phyloP scores from a whole-genome alignment of 495 filamentous ascomycete genomes.

The Hyphodiscus hymeniophilus region DNA sequence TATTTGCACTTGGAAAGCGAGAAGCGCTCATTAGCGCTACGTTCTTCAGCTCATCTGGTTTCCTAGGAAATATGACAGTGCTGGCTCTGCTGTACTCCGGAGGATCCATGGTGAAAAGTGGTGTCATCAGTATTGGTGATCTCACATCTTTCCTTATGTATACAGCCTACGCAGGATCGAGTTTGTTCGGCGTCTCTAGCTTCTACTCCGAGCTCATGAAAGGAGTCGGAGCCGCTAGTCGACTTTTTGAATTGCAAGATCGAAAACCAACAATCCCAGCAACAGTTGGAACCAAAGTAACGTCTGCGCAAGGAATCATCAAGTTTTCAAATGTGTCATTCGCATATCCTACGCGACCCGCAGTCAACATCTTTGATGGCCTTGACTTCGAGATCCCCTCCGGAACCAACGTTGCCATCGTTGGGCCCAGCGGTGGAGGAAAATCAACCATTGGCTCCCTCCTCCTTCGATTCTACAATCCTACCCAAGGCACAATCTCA shows the following conservation, averaged over 20 bases:
- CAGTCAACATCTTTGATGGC: conserved; percentile 82
- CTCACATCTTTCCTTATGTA: conserved; percentile 99
- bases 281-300: conserved; percentile 69
- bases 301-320: conserved; percentile 78
- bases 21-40: conserved; percentile 85
- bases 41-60: conserved; percentile 83
- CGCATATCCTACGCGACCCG: conserved; percentile 84
- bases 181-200: conserved; percentile 84
- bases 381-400: conserved; percentile 86
- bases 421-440: conserved; percentile 88
- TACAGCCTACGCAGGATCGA: conserved; percentile 83
- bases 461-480: conserved; percentile 83
- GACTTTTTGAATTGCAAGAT: conserved; percentile 93
- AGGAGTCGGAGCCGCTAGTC: conserved; percentile 89
- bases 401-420: conserved; percentile 90
- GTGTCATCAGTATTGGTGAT: conserved; percentile 82
- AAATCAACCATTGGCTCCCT: conserved; percentile 91
- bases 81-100: conserved; percentile 86
- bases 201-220: conserved; percentile 99
- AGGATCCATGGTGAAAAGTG: conserved; percentile 78
- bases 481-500: conserved; percentile 64
- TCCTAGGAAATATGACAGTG: conserved; percentile 93
- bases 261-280: conserved; percentile 77
- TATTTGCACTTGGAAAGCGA: conserved; percentile 76
- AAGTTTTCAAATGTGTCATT: conserved; percentile 78